Evolutionary conservation across 352 stramenopile species (phyloP).

Genomic region (Phytophthora vignae): DNA sequence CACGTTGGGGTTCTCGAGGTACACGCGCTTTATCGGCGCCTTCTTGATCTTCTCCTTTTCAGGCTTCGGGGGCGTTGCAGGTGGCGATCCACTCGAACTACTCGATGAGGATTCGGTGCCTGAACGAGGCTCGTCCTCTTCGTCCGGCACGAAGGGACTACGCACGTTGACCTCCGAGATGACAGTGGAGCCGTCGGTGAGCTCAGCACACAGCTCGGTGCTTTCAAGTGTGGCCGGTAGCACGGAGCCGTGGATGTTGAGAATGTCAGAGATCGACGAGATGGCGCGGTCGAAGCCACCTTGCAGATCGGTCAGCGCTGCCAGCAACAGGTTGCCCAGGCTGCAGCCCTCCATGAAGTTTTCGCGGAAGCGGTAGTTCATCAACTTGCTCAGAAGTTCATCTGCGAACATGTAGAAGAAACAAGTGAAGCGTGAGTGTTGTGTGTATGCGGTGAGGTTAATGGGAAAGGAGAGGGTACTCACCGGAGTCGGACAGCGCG

Average conservation of each 20-base stretch:
- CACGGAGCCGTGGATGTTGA: slow-evolving; percentile 86
- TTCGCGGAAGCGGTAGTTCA: slow-evolving; percentile 90
- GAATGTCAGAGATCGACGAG: slow-evolving; percentile 83
- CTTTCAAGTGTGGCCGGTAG: slow-evolving; percentile 85
- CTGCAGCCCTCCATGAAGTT: slow-evolving; percentile 91
- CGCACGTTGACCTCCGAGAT: slow-evolving; percentile 88
- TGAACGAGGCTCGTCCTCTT: slow-evolving; percentile 28
- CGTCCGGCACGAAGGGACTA: slow-evolving; percentile 58
- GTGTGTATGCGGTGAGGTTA: not conserved
- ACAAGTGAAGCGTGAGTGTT: not conserved
- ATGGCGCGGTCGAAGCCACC: slow-evolving; percentile 84
- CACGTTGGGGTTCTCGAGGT: slow-evolving; percentile 77
- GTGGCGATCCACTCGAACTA: slow-evolving; percentile 30
- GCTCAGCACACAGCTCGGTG: slow-evolving; percentile 82
- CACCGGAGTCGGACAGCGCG: slow-evolving; percentile 82
- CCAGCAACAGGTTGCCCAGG: slow-evolving; percentile 82
- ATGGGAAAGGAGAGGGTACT: slow-evolving; percentile 3
- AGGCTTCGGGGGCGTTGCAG: slow-evolving; percentile 29
- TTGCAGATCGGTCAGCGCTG: slow-evolving; percentile 84
- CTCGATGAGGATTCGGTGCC: slow-evolving; percentile 28
- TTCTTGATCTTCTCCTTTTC: slow-evolving; percentile 56
- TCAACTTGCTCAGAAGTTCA: slow-evolving; percentile 87
- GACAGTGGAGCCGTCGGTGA: slow-evolving; percentile 75
- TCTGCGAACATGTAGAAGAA: slow-evolving; percentile 40
- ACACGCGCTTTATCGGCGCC: slow-evolving; percentile 82